Conservation (phyloP, 2,329 filamentous ascomycete genomes). For the Fusarium sterilihyphosum region DNA sequence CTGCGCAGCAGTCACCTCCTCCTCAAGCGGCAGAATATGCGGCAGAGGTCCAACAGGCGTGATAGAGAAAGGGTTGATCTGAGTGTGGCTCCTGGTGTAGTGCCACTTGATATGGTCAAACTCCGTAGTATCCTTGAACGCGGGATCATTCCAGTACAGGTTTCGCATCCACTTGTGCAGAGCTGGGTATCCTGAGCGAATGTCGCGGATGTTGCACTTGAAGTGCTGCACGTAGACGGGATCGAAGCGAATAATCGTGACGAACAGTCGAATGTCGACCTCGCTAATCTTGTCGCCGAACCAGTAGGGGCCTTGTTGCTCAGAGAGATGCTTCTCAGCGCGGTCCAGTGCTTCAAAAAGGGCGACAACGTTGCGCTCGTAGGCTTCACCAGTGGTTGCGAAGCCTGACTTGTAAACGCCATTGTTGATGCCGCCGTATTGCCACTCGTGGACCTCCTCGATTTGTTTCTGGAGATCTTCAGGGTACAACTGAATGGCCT, state of each 20-base stretch:
- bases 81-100: conserved; percentile 68
- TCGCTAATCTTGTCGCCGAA: conserved; percentile 83
- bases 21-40: conserved; percentile 78
- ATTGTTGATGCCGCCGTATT: conserved; percentile 78
- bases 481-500: conserved; percentile 74
- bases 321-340: conserved; percentile 74
- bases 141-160: conserved; percentile 84
- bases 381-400: conserved; percentile 83
- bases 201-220: conserved; percentile 87
- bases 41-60: conserved; percentile 87
- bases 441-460: conserved; percentile 83
- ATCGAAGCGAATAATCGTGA: conserved; percentile 79
- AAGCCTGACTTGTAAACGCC: conserved; percentile 83
- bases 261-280: conserved; percentile 80
- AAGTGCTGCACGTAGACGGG: conserved; percentile 88
- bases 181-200: conserved; percentile 82
- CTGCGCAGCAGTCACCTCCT: conserved; percentile 75
- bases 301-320: conserved; percentile 70
- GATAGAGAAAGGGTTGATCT: conserved; percentile 77
- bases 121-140: conserved; percentile 85
- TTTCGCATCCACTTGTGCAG: conserved; percentile 84
- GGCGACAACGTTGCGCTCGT: conserved; percentile 75
- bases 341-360: conserved; percentile 83
- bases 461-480: conserved; percentile 71
- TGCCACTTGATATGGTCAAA: conserved; percentile 95